Base-by-base conservation (phyloP, 2,329 filamentous ascomycete genomes). In the Hypoxylon sp. region DNA sequence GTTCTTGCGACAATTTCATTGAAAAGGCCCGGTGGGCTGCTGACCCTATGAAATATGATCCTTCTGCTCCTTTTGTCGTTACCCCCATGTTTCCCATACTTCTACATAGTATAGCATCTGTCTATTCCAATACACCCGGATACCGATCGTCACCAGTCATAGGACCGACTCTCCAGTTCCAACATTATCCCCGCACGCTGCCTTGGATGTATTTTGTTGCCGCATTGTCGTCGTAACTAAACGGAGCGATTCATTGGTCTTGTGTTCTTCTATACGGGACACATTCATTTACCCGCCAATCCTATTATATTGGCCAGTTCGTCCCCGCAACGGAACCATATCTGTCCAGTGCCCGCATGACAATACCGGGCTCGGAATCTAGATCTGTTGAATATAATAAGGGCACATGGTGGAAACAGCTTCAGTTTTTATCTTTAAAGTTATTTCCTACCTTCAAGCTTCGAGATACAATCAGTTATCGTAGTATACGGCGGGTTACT, bases 241-340 rank as follows among this genome's bases (percentile, higher is more conserved):
- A 22, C 60, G 35, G 33, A 52, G 19, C 46, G 29, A 17, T 55
- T 57, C 58, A 70, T 70, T 70, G 67, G 67, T 57, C 60, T 62
- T 50, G 26, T 33, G 10, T 37, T 58, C 11, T 51, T 63, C 54
- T 54, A 52, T 47, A 70, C 64, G 47, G 60, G 50, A 65, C 57
- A 29, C 52, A 52, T 31, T 71, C 59, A 71, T 71, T 71, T 71
- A 71, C 55, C 69, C 69, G 66, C 35, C 31, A 47, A 60, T 52
- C 63, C 31, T 44, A 46, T 51, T 61, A 68, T 71, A 66, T 68
- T 71, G 59, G 46, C 58, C 50, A 58, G 11, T 19, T 53, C 33
- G 33, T 62, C 53, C 57, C 64, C 64, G 17, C 60, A 62, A 69
- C 66, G 61, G 69, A 66, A 35, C 26, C 35, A 33, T 53, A 29